phyloP scores from a whole-genome alignment of 352 stramenopile genomes.

The Phytophthora syringae region DNA sequence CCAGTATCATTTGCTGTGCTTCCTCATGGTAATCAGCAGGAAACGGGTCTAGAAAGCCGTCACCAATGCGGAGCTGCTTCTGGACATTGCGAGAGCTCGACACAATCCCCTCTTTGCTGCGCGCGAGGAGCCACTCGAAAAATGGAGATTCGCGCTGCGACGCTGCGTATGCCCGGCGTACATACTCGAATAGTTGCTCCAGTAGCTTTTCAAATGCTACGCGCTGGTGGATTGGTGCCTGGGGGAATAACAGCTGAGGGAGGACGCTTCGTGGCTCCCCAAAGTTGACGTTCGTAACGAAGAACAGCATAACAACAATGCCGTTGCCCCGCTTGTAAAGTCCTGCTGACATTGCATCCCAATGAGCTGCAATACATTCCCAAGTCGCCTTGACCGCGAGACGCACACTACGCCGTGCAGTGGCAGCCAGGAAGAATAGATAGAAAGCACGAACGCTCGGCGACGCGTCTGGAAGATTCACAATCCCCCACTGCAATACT shows the following conservation, averaged over 20 bases:
- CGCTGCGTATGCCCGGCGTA: constrained; percentile 38
- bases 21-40: constrained; percentile 46
- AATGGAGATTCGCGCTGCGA: constrained; percentile 55
- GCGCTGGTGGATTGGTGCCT: constrained; percentile 49
- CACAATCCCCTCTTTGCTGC: constrained; percentile 56
- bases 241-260: constrained; percentile 50
- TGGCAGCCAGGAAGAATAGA: constrained; percentile 63
- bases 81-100: constrained; percentile 44
- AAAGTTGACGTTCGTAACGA: constrained; percentile 68
- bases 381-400: constrained; percentile 66
- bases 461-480: constrained; percentile 49
- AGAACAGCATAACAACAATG: constrained; percentile 70
- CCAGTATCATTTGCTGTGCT: constrained; percentile 48
- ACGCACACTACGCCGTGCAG: constrained; percentile 56
- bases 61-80: constrained; percentile 33
- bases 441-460: constrained; percentile 69
- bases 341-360: constrained; percentile 57
- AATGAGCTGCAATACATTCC: constrained; percentile 72
- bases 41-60: constrained; percentile 63
- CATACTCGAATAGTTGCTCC: constrained; percentile 48
- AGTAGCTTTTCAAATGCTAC: constrained; percentile 48
- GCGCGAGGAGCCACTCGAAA: constrained; percentile 61
- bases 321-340: constrained; percentile 50
- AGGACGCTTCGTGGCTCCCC: constrained; percentile 51
- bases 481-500: constrained; percentile 71